Evolutionary conservation across 208 protist species (phyloP).

Genomic region (Herpetomonas tarakana): DNA sequence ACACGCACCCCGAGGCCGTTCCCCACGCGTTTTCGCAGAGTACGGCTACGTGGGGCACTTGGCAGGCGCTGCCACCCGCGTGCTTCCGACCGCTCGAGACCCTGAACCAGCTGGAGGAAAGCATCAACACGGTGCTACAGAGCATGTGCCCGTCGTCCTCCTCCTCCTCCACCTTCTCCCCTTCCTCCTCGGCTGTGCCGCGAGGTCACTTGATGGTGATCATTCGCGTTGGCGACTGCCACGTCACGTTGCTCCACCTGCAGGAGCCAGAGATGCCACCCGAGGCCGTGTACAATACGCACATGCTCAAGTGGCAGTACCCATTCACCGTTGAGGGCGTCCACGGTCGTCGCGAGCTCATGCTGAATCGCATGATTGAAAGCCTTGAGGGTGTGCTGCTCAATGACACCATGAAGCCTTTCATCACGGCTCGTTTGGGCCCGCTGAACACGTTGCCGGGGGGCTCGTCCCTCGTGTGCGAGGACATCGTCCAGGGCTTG

Average conservation of each 20-base stretch:
- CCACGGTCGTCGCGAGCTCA: conserved; percentile 56
- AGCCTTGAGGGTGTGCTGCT: conserved; percentile 73
- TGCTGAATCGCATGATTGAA: conserved; percentile 81
- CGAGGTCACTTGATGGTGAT: conserved; percentile 85
- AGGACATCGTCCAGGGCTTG: conserved; percentile 63
- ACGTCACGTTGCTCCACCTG: conserved; percentile 75
- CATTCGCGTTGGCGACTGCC: conserved; percentile 82
- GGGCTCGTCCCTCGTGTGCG: conserved; percentile 34
- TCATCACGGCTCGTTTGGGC: conserved; percentile 57
- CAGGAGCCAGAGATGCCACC: conserved; percentile 63
- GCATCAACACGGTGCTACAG: conserved; percentile 58
- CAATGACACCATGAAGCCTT: conserved; percentile 66
- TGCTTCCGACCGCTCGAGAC: conserved; percentile 69
- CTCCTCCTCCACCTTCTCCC: not conserved
- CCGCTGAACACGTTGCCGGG: conserved; percentile 37
- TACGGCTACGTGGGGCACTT: conserved; percentile 57
- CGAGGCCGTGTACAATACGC: conserved; percentile 69
- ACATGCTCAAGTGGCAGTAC: conserved; percentile 89
- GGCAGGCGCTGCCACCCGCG: conserved; percentile 51
- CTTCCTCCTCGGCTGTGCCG: conserved; percentile 24
- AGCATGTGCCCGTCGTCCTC: conserved; percentile 2
- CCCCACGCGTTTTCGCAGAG: conserved; percentile 47
- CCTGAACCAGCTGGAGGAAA: conserved; percentile 69
- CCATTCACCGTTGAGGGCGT: conserved; percentile 68
- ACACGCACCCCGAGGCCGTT: conserved; percentile 26